Conservation (phyloP, 2,329 filamentous ascomycete genomes). For the Penicillium sp. region DNA sequence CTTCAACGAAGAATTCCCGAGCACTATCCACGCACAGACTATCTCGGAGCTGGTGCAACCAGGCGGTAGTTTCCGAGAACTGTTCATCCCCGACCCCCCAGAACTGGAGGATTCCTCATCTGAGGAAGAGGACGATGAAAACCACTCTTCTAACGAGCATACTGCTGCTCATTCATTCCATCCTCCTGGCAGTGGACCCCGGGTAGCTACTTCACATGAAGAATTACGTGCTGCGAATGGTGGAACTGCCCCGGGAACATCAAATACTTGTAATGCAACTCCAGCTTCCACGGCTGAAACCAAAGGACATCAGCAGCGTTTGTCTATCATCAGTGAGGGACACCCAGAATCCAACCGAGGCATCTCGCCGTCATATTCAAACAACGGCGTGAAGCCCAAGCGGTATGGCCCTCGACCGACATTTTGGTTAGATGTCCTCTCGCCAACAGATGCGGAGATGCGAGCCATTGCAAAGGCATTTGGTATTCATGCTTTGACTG, state of each 20-base stretch:
- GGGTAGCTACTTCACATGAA: constrained; percentile 4
- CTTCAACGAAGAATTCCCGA: constrained; percentile 96
- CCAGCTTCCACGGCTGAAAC: constrained; percentile 8
- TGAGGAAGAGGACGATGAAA: constrained; percentile 56
- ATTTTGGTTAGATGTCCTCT: constrained; percentile 94
- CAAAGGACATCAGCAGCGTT: constrained; percentile 28
- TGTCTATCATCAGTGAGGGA: constrained; percentile 39
- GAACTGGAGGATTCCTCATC: constrained; percentile 72
- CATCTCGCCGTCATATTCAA: constrained; percentile 23
- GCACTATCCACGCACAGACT: constrained; percentile 92
- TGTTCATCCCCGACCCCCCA: constrained; percentile 87
- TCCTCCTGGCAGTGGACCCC: constrained; percentile 9
- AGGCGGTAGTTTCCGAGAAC: constrained; percentile 77
- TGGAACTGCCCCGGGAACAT: not conserved
- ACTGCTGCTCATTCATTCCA: constrained; percentile 1
- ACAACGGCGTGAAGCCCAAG: constrained; percentile 36
- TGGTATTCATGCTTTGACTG: constrained; percentile 90
- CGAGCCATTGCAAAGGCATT: constrained; percentile 89
- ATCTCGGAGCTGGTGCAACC: constrained; percentile 91
- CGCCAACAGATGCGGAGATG: constrained; percentile 93
- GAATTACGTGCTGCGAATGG: constrained; percentile 8
- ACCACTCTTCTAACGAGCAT: constrained; percentile 25
- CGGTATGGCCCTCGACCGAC: constrained; percentile 81
- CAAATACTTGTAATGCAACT: constrained; percentile 3
- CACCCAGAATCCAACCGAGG: constrained; percentile 32